Base-by-base conservation (phyloP, 305 asterid species). In the Fraxinus velutina region DNA sequence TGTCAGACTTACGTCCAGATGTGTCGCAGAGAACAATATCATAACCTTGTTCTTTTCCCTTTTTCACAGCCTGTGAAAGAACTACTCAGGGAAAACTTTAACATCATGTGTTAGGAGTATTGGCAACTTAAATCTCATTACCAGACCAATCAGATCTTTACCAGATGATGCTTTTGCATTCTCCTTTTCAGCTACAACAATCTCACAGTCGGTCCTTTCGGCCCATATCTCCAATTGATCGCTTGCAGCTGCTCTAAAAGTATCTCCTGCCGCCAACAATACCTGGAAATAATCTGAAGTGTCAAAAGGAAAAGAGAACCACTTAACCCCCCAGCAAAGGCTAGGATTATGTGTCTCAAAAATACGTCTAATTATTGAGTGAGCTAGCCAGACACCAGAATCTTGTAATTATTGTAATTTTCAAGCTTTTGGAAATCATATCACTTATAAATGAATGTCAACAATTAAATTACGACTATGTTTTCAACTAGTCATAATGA, bases 171-270 rank as follows among this genome's bases (percentile, higher is more conserved):
- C 98, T 84, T 96, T 94, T 75, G 91, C 97, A 21, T 94, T 91
- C 85, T 92, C 97, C 81, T 87, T 93, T 86, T 89, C 97, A 66
- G 99, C 94, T 82, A 92, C 91, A 74, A 94, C 95, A 82, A 94
- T 96, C 89, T 96, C 98, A 85, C 99, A 96, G 22, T 89, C 94
- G 8, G 94, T 90, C 86, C 99, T 91, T 86, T 96, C 93, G 32
- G 98, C 97, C 98, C 99, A 94, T 90, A 96, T 91, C 89, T 92
- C 97, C 78, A 94, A 79, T 76, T 96, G 99, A 80, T 96, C 98
- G 19, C 97, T 92, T 36, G 98, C 99, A 85, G 99, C 99, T 70
- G 99, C 99, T 90, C 97, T 92, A 88, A 94, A 96, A 39, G 98
- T 96, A 87, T 96, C 99, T 76, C 98, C 99, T 34, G 99, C 98